A percentile compares a stretch with the other conserved stretches of the same genome.
Evolutionary conservation across 139 green algal species (phyloP).

Genomic region (Chlorella sp.): DNA sequence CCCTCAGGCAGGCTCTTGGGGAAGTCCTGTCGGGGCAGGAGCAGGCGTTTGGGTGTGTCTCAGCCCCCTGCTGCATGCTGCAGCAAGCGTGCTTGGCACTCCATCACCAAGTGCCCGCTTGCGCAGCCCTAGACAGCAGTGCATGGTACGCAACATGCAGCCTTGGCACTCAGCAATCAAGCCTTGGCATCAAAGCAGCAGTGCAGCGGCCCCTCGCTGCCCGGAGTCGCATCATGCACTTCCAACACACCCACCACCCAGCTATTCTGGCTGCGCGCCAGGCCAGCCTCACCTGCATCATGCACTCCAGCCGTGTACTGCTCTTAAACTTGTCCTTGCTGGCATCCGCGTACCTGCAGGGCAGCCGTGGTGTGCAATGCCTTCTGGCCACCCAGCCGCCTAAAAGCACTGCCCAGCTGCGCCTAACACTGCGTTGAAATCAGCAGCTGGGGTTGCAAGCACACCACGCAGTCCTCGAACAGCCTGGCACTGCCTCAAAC

Average conservation of each 20-base stretch:
- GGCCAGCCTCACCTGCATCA: conserved; percentile 89
- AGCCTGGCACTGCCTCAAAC: too few species aligned
- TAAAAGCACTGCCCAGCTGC: too few species aligned
- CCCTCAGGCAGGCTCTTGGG: conserved; percentile 73
- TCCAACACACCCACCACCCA: background rate
- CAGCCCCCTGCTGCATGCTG: too few species aligned
- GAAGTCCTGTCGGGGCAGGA: conserved; percentile 76
- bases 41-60: background rate
- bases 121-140: background rate
- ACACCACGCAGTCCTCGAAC: too few species aligned
- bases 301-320: conserved; percentile 97
- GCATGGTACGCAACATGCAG: background rate
- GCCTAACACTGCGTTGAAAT: too few species aligned
- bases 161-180: background rate
- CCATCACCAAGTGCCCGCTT: too few species aligned
- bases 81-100: too few species aligned
- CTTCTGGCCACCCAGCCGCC: too few species aligned
- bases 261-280: background rate
- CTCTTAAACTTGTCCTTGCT: conserved; percentile 92
- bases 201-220: background rate
- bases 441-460: too few species aligned
- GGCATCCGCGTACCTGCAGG: conserved; percentile 77
- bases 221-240: background rate
- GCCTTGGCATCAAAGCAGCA: background rate
- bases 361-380: too few species aligned